Evolutionary conservation across 768 basidiomycete genomes (phyloP), one percentile per base, ranked within the genome.

Genomic region (Tremella fuciformis): DNA sequence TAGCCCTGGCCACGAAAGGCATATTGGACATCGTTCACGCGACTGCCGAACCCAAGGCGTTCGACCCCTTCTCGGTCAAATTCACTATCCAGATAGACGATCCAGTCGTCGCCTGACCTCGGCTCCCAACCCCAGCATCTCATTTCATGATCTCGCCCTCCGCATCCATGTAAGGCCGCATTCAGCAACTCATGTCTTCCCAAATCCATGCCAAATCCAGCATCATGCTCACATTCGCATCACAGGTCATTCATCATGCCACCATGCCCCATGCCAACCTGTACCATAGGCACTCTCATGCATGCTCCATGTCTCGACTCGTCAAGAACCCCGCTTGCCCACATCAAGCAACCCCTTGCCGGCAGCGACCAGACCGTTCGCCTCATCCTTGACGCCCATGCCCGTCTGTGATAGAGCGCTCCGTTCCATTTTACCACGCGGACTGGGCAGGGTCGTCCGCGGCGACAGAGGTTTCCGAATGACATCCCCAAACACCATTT

Each of bases 281-380:
- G 26, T 21, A 48, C 19, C 26, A 26, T 21, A 48, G 13, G 21
- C 22, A 29, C 18, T 51, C 34, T 51, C 34, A 51, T 38, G 50
- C 24, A 29, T 38, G 50, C 13, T 3, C 29, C 25, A 51, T 16
- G 24, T 29, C 22, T 29, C 39, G 21, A 26, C 24, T 65, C 53
- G 37, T 59, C 57, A 8, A 57, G 55, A 34, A 57, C 65, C 41
- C 41, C 54, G 52, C 29, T 64, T 57, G 11, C 69, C 71, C 9
- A 73, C 69, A 53, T 73, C 67, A 25, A 53, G 65, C 46, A 75
- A 53, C 6, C 71, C 73, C 24, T 66, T 60, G 13, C 71, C 73
- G 15, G 64, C 69, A 40, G 67, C 50, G 13, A 70, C 18, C 50
- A 67, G 41, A 6, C 69, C 69, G 39, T 66, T 68, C 29, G 57